Conservation (phyloP, 345 rosid genomes). For the Ceriops tagal region DNA sequence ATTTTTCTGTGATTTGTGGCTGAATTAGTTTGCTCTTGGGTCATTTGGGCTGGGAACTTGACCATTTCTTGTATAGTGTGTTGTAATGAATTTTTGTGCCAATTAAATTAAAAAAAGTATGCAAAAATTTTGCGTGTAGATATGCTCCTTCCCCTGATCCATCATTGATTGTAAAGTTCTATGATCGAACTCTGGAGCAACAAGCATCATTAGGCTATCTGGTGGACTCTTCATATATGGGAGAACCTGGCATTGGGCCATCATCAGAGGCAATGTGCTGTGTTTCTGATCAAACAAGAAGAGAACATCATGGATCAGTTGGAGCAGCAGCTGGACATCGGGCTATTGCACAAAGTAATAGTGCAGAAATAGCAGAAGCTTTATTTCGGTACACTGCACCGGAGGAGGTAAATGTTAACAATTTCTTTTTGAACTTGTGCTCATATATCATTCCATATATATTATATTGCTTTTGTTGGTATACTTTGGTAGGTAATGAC, state of each 20-base stretch:
- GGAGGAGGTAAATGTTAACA: conserved; percentile 58
- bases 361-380: conserved; percentile 71
- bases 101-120: neutral
- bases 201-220: conserved; percentile 73
- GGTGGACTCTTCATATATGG: conserved; percentile 46
- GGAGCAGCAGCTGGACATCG: conserved; percentile 86
- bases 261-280: conserved; percentile 28
- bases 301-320: conserved; percentile 66
- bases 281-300: conserved; percentile 28
- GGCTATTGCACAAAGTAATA: conserved; percentile 85
- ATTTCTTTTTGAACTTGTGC: neutral
- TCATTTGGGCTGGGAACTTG: neutral
- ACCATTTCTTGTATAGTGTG: neutral
- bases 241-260: conserved; percentile 35
- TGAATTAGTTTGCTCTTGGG: neutral
- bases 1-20: neutral
- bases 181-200: conserved; percentile 82
- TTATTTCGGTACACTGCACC: conserved; percentile 78
- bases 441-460: neutral
- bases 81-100: neutral
- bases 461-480: conserved; percentile 1
- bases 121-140: conserved; percentile 29
- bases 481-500: conserved; percentile 50
- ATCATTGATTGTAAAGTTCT: conserved; percentile 61
- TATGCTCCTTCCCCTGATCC: conserved; percentile 89